A percentile compares a stretch with the other conserved stretches of the same genome.
Evolutionary conservation across 1,284 basidiomycete species (phyloP).

Genomic region (Ustilago xerochloae): DNA sequence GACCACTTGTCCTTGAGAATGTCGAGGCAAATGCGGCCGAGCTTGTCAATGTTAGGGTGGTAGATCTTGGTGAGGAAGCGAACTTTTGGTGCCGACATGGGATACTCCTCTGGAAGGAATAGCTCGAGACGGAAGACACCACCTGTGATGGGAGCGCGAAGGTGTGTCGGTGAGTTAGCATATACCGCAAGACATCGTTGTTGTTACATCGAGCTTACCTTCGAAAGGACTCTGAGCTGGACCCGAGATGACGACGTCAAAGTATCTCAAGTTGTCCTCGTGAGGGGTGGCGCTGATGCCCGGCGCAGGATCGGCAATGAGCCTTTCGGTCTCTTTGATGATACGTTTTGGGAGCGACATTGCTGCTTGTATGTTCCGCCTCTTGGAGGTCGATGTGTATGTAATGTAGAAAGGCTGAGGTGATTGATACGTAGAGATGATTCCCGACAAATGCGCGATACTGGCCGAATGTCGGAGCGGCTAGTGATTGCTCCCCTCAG

Average conservation of each 20-base stretch:
- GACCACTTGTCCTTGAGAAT: slow-evolving; percentile 99
- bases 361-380: not conserved
- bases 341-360: slow-evolving; percentile 68
- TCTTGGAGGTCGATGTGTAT: not conserved
- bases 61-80: slow-evolving; percentile 99
- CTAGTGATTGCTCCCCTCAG: too few species aligned
- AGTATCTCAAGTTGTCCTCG: slow-evolving; percentile 97
- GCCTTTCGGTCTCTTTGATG: slow-evolving; percentile 85
- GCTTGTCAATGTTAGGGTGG: slow-evolving; percentile 99
- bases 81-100: slow-evolving; percentile 98
- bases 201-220: slow-evolving; percentile 46
- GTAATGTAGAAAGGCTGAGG: not conserved
- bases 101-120: slow-evolving; percentile 98
- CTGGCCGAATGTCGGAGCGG: not conserved
- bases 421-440: not conserved
- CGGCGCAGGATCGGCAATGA: slow-evolving; percentile 93
- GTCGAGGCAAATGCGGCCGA: slow-evolving; percentile 96
- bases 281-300: slow-evolving; percentile 93
- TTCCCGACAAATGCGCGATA: not conserved
- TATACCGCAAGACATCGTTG: not conserved
- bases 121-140: slow-evolving; percentile 95
- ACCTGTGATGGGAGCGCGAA: slow-evolving; percentile 16
- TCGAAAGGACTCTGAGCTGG: slow-evolving; percentile 94
- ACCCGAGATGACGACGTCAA: slow-evolving; percentile 95
- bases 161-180: not conserved